These are phyloP conservation scores for Aspergillus panamensis DNA, from an alignment of 495 filamentous ascomycete genomes.

Conservation along the genomic window DNA sequence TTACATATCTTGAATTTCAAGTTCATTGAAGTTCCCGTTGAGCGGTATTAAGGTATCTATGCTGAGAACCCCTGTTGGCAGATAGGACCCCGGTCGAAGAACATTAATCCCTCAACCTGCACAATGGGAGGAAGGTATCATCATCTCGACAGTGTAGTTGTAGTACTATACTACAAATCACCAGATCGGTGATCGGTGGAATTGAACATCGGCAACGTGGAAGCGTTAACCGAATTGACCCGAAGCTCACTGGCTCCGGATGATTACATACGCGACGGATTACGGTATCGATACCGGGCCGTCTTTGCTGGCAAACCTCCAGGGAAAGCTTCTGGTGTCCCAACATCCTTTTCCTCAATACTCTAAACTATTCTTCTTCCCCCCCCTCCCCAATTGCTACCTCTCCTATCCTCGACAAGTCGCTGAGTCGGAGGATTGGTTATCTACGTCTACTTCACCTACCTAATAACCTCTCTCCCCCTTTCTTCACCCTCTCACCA, in stretches of 20 bases:
- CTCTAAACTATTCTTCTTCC: constrained; percentile 7
- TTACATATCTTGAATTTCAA: no score
- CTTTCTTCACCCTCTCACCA: constrained; percentile 36
- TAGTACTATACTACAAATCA: neutral
- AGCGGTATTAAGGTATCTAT: no score
- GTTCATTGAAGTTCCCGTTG: no score
- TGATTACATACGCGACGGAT: constrained; percentile 23
- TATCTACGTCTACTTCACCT: constrained; percentile 20
- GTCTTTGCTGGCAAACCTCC: constrained; percentile 22
- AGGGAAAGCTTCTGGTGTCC: constrained; percentile 23
- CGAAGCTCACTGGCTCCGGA: constrained; percentile 15
- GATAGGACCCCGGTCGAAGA: neutral
- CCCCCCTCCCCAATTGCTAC: constrained; percentile 19
- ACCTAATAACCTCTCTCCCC: constrained; percentile 28
- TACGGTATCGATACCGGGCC: constrained; percentile 29
- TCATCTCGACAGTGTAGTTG: no score
- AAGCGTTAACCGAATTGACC: constrained; percentile 20
- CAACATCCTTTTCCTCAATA: constrained; percentile 34
- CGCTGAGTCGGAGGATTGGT: constrained; percentile 31
- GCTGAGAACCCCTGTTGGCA: neutral
- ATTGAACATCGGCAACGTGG: constrained; percentile 12
- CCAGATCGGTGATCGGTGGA: neutral
- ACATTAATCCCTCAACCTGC: neutral
- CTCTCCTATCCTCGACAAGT: constrained; percentile 28
- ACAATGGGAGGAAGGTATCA: neutral